Conservation (phyloP, 805 yeast genomes). For the Pichia nanzhaoensis region DNA sequence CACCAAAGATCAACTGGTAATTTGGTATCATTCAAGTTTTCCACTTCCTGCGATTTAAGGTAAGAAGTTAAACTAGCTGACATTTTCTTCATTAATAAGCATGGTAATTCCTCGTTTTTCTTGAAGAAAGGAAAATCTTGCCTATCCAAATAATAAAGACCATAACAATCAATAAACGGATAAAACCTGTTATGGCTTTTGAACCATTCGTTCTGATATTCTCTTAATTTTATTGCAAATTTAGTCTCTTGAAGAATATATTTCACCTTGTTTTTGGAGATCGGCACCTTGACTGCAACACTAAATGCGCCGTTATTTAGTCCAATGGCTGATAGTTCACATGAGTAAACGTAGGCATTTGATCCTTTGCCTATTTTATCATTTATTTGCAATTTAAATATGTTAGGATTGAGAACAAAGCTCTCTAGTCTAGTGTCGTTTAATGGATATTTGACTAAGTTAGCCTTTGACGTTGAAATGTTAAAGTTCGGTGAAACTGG, state of each 20-base stretch:
- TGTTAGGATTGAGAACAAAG: conserved; percentile 18
- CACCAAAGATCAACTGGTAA: conserved; percentile 29
- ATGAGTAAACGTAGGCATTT: conserved; percentile 26
- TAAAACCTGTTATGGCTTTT: conserved; percentile 6
- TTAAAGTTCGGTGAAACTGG: conserved; percentile 3
- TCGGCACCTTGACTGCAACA: conserved; percentile 28
- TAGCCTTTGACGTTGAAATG: background rate
- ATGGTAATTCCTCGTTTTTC: conserved; percentile 23
- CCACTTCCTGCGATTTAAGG: conserved; percentile 11
- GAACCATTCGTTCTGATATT: conserved; percentile 17
- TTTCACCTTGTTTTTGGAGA: conserved; percentile 19
- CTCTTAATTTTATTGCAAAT: conserved; percentile 18
- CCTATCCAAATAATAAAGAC: conserved; percentile 24
- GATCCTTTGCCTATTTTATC: conserved; percentile 26
- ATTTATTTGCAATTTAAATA: conserved; percentile 18
- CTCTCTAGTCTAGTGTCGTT: conserved; percentile 14
- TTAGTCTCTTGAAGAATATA: conserved; percentile 24
- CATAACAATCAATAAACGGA: conserved; percentile 27
- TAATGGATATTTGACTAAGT: conserved; percentile 14
- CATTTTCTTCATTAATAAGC: conserved; percentile 25
- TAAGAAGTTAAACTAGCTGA: conserved; percentile 24
- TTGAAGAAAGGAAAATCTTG: conserved; percentile 22
- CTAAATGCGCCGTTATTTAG: conserved; percentile 6
- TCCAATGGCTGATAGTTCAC: conserved; percentile 14
- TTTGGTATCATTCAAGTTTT: conserved; percentile 8